Conservation (phyloP, 208 protist genomes). For the Wallacemonas rigidus region DNA sequence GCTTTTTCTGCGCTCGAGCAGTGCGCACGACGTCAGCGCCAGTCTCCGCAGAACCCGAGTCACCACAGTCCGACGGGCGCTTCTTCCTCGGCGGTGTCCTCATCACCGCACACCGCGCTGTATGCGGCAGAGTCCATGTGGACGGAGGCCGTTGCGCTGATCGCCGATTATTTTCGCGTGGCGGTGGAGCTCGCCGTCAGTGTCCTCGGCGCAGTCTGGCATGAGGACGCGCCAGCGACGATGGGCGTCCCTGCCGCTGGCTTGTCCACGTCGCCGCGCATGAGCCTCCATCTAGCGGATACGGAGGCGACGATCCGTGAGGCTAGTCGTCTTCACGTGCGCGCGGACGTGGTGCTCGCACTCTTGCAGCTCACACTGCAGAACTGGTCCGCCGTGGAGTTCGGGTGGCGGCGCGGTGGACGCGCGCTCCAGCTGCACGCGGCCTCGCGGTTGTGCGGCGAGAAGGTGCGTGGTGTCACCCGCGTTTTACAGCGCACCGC, state of each 20-base stretch:
- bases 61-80: neutral
- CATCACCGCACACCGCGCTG: neutral
- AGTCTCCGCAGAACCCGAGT: neutral
- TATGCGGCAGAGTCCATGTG: conserved; percentile 1
- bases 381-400: conserved; percentile 62
- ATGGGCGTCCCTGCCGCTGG: too few species aligned
- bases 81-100: neutral
- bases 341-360: conserved; percentile 25
- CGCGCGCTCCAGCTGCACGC: conserved; percentile 9
- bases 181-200: conserved; percentile 26
- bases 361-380: conserved; percentile 53
- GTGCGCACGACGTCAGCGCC: neutral
- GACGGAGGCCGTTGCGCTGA: conserved; percentile 9
- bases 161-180: conserved; percentile 5
- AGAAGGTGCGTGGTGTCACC: neutral
- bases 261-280: too few species aligned
- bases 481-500: neutral
- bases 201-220: conserved; percentile 26
- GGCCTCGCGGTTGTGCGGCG: neutral
- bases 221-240: neutral
- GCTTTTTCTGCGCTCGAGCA: neutral
- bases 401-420: conserved; percentile 11
- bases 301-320: neutral
- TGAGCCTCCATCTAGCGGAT: neutral
- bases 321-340: neutral